Evolutionary conservation across 2,329 filamentous ascomycete species (phyloP).

Genomic region (Daldinia sp.): DNA sequence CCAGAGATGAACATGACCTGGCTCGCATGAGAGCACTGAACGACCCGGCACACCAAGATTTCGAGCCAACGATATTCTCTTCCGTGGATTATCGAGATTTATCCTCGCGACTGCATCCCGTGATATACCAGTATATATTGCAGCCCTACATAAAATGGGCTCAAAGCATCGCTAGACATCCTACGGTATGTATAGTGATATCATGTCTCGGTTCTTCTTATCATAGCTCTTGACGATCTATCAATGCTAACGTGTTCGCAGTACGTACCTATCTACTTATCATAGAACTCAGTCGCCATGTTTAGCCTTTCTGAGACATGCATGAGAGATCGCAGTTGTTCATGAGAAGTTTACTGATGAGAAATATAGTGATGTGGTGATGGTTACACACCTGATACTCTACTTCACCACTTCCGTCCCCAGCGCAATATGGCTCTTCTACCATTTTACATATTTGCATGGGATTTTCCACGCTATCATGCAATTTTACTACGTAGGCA

Average conservation of each 20-base stretch:
- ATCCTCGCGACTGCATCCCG: slow-evolving; percentile 50
- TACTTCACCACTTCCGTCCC: slow-evolving; percentile 78
- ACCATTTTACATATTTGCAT: slow-evolving; percentile 76
- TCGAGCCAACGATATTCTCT: slow-evolving; percentile 62
- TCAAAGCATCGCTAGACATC: slow-evolving; percentile 42
- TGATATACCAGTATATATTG: slow-evolving; percentile 42
- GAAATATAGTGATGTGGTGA: slow-evolving; percentile 74
- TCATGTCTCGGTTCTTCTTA: not conserved
- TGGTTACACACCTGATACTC: slow-evolving; percentile 80
- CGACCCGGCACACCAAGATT: slow-evolving; percentile 55
- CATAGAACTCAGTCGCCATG: not conserved
- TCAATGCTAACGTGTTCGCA: slow-evolving; percentile 23
- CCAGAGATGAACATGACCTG: slow-evolving; percentile 51
- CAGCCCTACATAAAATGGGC: slow-evolving; percentile 49
- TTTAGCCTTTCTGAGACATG: not conserved
- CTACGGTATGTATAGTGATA: slow-evolving; percentile 39
- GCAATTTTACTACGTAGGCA: slow-evolving; percentile 76
- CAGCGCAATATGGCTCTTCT: slow-evolving; percentile 72
- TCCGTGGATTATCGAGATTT: slow-evolving; percentile 56
- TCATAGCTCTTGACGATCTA: not conserved
- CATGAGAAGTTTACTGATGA: slow-evolving; percentile 17
- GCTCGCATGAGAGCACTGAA: slow-evolving; percentile 57
- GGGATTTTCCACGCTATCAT: slow-evolving; percentile 74
- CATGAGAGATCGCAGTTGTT: not conserved
- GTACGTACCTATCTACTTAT: slow-evolving; percentile 15